phyloP scores from a whole-genome alignment of 306 rosid species.

The Argentina anserina region DNA sequence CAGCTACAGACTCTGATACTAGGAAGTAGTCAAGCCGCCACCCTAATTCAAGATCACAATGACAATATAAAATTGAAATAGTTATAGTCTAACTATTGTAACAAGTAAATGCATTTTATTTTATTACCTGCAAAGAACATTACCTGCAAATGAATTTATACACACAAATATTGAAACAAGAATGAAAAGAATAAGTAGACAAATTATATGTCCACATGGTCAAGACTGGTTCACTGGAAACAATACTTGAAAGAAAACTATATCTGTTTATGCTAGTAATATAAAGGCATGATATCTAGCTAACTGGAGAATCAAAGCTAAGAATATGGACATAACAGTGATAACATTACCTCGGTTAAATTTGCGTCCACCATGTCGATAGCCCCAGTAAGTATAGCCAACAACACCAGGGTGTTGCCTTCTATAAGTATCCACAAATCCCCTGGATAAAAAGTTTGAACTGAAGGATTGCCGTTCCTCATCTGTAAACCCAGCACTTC shows the following conservation, averaged over 20 bases:
- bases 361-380: constrained; percentile 80
- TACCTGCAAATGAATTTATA: not conserved
- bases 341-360: constrained; percentile 57
- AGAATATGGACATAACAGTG: constrained; percentile 13
- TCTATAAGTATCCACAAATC: constrained; percentile 87
- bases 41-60: constrained; percentile 49
- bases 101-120: too few species aligned
- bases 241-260: not conserved
- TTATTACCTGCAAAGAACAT: not conserved
- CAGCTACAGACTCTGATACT: constrained; percentile 71
- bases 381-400: constrained; percentile 98
- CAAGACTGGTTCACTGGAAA: too few species aligned
- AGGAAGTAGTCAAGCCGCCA: constrained; percentile 99
- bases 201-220: not conserved
- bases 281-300: not conserved
- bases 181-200: not conserved
- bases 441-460: constrained; percentile 64
- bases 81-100: not conserved
- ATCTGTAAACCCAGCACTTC: constrained; percentile 91
- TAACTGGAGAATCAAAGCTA: not conserved
- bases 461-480: constrained; percentile 89
- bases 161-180: not conserved
- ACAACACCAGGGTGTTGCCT: constrained; percentile 79
- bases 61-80: not conserved
- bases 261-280: not conserved